Evolutionary conservation across 2,329 filamentous ascomycete species (phyloP), one percentile per base, ranked within the genome.

Genomic region (Podosphaera xanthii): DNA sequence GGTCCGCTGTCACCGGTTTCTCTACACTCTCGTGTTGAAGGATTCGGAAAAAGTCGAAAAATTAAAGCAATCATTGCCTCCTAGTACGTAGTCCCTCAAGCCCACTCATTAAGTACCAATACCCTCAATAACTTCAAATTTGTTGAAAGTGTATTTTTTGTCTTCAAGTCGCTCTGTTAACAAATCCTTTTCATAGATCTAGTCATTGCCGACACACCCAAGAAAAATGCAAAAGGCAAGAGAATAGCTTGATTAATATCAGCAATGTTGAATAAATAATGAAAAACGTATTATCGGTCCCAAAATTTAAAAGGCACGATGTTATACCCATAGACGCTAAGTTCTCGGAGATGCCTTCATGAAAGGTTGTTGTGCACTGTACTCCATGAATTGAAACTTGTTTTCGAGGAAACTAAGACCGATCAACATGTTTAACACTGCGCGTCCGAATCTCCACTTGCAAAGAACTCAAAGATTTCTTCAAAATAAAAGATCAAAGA

Each of bases 41-140:
- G 92, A 98, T 78, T 82, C 83, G 72, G 92, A 96, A 74, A 97
- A 97, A 87, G 94, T 91, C 76, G 92, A 97, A 80, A 98, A 98
- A 87, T 84, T 98, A 69, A 97, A 96, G 89, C 91, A 97, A 83
- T 89, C 83, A 74, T 81, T 98, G 66, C 94, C 92, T 71, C 94
- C 92, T 70, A 87, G 92, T 98, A 90, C 71, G 88, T 77, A 8
- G 9, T 50, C 4, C n/a, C 46, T 50, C 2, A 1, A 2, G 22
- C 30, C 8, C 4, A 53, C 31, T 9, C 48, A 50, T n/a, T n/a
- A 50, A 50, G 30, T 50, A 3, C 31, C 22, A 14, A 44, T 49
- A 49, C 14, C 12, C 44, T 7, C 4, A 49, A n/a, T 49, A 8
- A 30, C 6, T 40, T 10, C 36, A 40, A 49, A 49, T 5, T 52